Evolutionary conservation across 31 red algal genomes (phyloP).

Genomic region (Endocladia muricata): DNA sequence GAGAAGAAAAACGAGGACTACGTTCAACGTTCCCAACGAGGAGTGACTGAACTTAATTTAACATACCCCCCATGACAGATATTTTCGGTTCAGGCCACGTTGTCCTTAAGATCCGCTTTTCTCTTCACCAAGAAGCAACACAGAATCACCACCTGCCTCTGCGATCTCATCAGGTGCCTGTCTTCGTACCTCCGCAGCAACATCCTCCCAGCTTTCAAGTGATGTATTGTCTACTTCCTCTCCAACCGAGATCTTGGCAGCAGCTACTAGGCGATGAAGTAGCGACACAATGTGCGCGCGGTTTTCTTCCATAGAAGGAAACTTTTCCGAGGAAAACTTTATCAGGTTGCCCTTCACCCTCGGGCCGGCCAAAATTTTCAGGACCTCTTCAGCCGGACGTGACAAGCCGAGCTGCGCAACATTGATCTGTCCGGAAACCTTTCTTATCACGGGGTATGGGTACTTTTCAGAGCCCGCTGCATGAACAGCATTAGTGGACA

Average conservation of each 20-base stretch:
- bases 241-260: conserved; percentile 38
- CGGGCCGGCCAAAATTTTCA: conserved; percentile 29
- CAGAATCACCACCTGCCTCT: conserved; percentile 26
- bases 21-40: too few relatives aligned
- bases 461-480: background rate
- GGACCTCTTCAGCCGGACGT: conserved; percentile 32
- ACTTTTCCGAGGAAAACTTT: conserved; percentile 31
- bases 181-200: conserved; percentile 36
- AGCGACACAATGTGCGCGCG: conserved; percentile 31
- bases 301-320: conserved; percentile 57
- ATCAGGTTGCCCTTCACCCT: conserved; percentile 25
- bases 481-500: conserved; percentile 22
- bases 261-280: conserved; percentile 47
- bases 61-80: too few relatives aligned
- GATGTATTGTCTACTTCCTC: conserved; percentile 39
- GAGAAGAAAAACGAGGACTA: too few relatives aligned
- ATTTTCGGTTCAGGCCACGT: too few relatives aligned
- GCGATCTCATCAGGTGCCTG: conserved; percentile 40
- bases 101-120: too few relatives aligned
- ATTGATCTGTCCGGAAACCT: conserved; percentile 35
- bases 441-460: conserved; percentile 34
- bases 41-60: too few relatives aligned
- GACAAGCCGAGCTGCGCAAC: conserved; percentile 24
- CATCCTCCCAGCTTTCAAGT: conserved; percentile 48
- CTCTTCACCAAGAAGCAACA: too few relatives aligned